Evolutionary conservation across 768 basidiomycete genomes (phyloP).

Genomic region (Mycena venus): DNA sequence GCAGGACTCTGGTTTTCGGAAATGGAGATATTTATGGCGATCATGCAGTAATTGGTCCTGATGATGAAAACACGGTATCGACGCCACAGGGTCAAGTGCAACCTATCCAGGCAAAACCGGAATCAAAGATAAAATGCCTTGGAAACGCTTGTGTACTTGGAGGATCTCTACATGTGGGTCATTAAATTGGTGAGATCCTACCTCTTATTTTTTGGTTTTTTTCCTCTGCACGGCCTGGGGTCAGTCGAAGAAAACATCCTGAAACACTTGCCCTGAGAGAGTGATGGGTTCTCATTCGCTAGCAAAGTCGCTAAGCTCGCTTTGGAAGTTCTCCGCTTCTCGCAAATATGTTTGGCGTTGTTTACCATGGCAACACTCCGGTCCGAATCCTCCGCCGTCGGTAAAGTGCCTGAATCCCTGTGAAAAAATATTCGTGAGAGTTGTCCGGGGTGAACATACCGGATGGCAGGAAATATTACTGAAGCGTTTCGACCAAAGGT

Average conservation of each 20-base stretch:
- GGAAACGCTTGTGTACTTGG: neutral
- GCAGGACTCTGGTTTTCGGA: neutral
- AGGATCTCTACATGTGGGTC: neutral
- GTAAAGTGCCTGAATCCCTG: too few relatives aligned
- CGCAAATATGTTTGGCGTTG: neutral
- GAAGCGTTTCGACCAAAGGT: too few relatives aligned
- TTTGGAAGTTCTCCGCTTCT: neutral
- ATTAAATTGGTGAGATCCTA: too few relatives aligned
- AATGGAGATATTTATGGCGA: constrained; percentile 33
- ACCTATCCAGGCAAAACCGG: neutral
- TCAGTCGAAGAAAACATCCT: too few relatives aligned
- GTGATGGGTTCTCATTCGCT: too few relatives aligned
- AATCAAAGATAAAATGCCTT: constrained; percentile 1
- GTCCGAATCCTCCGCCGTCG: neutral
- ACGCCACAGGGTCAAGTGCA: constrained; percentile 27
- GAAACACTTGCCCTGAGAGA: too few relatives aligned
- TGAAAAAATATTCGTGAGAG: too few relatives aligned
- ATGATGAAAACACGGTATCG: constrained; percentile 24
- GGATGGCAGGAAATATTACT: too few relatives aligned
- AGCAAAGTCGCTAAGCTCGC: neutral
- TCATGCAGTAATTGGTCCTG: constrained; percentile 26
- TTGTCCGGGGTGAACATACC: too few relatives aligned
- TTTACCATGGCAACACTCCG: neutral
- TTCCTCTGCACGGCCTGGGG: too few relatives aligned
- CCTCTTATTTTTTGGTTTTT: too few relatives aligned